Evolutionary conservation across 495 filamentous ascomycete species (phyloP).

Genomic region (Aspergillus homomorphus): DNA sequence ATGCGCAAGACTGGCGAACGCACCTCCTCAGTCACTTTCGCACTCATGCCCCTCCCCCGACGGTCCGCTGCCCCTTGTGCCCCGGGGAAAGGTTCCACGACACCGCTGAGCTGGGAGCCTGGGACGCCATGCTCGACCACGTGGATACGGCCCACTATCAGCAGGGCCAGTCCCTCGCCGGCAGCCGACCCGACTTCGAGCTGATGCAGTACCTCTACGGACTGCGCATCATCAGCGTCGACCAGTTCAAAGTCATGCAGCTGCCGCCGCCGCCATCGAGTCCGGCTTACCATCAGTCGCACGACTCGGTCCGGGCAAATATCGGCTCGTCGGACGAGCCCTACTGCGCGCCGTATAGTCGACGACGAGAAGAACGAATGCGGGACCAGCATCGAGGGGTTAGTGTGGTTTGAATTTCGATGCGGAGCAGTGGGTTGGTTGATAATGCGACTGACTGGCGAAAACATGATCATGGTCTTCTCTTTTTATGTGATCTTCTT

Average conservation of each 20-base stretch:
- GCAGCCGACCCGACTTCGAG: constrained; percentile 43
- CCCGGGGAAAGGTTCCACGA: constrained; percentile 33
- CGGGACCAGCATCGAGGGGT: constrained; percentile 38
- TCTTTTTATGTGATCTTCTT: too few species aligned
- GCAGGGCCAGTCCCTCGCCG: constrained; percentile 38
- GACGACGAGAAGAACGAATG: constrained; percentile 42
- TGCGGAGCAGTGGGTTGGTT: neutral
- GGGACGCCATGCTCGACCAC: constrained; percentile 42
- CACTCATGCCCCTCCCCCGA: constrained; percentile 34
- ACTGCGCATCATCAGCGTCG: constrained; percentile 41
- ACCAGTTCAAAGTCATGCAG: constrained; percentile 47
- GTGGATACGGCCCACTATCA: constrained; percentile 38
- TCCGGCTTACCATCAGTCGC: constrained; percentile 43
- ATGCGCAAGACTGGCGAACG: constrained; percentile 35
- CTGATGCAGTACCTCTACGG: constrained; percentile 46
- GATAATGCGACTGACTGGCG: neutral
- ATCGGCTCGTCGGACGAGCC: constrained; percentile 47
- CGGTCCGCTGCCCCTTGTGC: constrained; percentile 42
- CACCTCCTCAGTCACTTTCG: constrained; percentile 46
- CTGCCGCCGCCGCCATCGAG: constrained; percentile 41
- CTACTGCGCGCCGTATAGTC: constrained; percentile 46
- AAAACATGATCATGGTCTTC: neutral
- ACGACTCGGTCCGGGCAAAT: constrained; percentile 40
- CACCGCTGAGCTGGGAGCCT: constrained; percentile 27
- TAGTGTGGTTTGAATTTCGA: constrained; percentile 28